Evolutionary conservation across 129 eudicot genomes (phyloP), one percentile per base, ranked within the genome.

Genomic region (Saussurea involucrata): DNA sequence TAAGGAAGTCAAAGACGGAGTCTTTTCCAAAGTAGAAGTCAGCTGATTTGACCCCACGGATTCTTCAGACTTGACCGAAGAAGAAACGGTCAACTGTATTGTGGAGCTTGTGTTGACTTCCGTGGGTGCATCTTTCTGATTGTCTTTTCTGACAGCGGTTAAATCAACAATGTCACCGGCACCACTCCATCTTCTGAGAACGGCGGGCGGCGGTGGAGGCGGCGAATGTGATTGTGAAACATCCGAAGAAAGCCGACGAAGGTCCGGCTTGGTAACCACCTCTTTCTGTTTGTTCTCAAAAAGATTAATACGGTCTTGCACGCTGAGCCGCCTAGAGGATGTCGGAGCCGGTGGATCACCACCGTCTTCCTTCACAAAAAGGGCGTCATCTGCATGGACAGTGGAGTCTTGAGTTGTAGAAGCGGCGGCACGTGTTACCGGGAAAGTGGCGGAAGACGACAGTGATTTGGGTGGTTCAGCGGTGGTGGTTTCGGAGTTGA

Each of bases 241-340:
- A 53, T 92, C 97, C n/a, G 96, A 92, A 0, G 97, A 82, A 28
- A 83, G 77, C 72, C 97, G 77, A 73, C 91, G 84, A 40, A 92
- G 88, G 78, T 87, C 92, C 24, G 90, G 40, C 68, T 85, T 89
- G n/a, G 82, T 86, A 4, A 81, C 80, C 49, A 33, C 86, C 82
- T 92, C 97, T 71, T 92, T 89, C 74, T 92, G 95, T 77, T 89
- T 88, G 80, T 74, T 91, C 86, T 91, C 97, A 27, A 91, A 91
- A 72, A 88, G 49, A 53, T 64, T 92, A 27, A 92, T 89, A 34
- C 97, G 86, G 69, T 92, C 97, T 83, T 92, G 92, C 34, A 92
- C 97, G 36, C 96, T 92, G 28, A 92, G 89, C 79, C 91, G 85
- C 84, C 97, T 82, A 15, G 85, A 76, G 37, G 83, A 37, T 7